phyloP scores from a whole-genome alignment of 495 filamentous ascomycete species.

The Hyphodiscus hymeniophilus region DNA sequence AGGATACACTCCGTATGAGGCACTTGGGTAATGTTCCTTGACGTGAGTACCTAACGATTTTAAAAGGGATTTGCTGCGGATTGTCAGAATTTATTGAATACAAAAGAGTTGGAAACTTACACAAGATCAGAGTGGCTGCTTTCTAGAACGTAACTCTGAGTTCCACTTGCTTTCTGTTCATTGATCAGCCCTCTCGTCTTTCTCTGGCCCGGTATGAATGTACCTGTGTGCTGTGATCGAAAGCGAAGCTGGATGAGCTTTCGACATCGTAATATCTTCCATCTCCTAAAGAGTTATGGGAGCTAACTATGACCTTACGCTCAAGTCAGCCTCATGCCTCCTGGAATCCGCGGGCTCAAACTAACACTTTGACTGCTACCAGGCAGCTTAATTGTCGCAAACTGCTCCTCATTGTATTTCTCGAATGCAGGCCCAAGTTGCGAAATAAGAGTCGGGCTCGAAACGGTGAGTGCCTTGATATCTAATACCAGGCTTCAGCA shows the following conservation, averaged over 20 bases:
- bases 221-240: conserved; percentile 80
- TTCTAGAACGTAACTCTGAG: conserved; percentile 75
- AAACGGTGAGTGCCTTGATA: conserved; percentile 75
- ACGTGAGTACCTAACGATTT: conserved; percentile 72
- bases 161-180: conserved; percentile 69
- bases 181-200: conserved; percentile 6
- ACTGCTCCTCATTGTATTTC: conserved; percentile 94
- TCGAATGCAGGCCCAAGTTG: conserved; percentile 77
- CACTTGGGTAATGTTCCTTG: conserved; percentile 80
- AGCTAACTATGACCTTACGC: conserved; percentile 71
- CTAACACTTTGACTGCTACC: conserved; percentile 67
- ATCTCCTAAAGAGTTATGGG: conserved; percentile 69
- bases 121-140: conserved; percentile 70
- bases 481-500: conserved; percentile 41
- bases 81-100: background rate
- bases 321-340: conserved; percentile 4
- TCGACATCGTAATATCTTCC: conserved; percentile 85
- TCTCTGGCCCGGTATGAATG: background rate
- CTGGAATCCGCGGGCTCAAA: background rate
- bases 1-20: conserved; percentile 72
- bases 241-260: conserved; percentile 73
- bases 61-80: conserved; percentile 63
- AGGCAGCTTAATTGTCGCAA: conserved; percentile 79
- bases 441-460: conserved; percentile 56
- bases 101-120: conserved; percentile 35